Conservation (phyloP, 2,329 filamentous ascomycete genomes). For the Colletotrichum eremochloae region DNA sequence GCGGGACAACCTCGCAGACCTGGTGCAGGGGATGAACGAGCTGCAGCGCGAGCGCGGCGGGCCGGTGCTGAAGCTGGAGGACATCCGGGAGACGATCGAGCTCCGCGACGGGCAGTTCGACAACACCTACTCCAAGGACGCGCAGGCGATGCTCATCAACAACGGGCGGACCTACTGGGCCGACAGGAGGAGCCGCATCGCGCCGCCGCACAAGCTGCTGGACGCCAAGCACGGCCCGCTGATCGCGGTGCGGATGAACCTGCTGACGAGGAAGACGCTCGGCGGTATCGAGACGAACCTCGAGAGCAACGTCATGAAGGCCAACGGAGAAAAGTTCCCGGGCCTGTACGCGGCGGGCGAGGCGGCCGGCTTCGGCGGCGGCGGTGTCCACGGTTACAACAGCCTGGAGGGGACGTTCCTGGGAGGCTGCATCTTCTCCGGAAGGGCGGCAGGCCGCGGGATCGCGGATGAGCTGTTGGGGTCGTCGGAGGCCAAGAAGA, state of each 20-base stretch:
- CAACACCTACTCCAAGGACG: conserved; percentile 71
- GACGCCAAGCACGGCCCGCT: conserved; percentile 69
- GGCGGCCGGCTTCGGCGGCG: conserved; percentile 71
- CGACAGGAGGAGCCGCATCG: conserved; percentile 65
- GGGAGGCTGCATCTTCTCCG: conserved; percentile 74
- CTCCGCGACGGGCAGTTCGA: conserved; percentile 68
- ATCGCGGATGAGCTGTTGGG: conserved; percentile 62
- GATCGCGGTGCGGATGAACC: conserved; percentile 71
- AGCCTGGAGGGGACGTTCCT: conserved; percentile 74
- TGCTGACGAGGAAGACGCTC: conserved; percentile 72
- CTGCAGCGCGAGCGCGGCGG: conserved; percentile 62
- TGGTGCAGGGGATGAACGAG: conserved; percentile 71
- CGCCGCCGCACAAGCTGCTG: conserved; percentile 65
- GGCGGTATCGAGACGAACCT: conserved; percentile 72
- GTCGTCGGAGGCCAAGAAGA: conserved; percentile 31
- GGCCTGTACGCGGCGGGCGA: conserved; percentile 73
- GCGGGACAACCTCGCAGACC: conserved; percentile 65
- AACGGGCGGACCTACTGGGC: conserved; percentile 69
- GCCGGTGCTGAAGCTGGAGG: conserved; percentile 60
- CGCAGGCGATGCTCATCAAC: conserved; percentile 72
- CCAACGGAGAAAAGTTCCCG: conserved; percentile 62
- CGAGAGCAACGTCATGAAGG: conserved; percentile 66
- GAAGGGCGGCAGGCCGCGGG: conserved; percentile 67
- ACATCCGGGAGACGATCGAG: conserved; percentile 63
- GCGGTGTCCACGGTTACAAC: conserved; percentile 73